Conservation (phyloP, 768 basidiomycete species). For the Fistulinella prunicolor region DNA sequence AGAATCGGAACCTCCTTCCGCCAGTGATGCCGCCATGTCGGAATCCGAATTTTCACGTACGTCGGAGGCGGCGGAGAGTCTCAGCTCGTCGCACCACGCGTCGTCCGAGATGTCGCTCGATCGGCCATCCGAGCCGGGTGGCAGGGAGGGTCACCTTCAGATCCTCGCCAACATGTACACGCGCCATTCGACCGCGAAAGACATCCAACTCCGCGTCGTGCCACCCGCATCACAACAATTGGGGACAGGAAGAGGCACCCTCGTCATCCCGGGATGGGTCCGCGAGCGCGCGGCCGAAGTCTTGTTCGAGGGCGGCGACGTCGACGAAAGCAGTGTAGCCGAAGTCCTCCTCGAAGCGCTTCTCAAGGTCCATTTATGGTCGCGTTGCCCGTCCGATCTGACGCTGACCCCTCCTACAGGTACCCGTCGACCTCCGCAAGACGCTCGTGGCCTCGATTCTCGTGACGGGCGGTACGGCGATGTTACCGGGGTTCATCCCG, state of each 20-base stretch:
- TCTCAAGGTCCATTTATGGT: conserved; percentile 54
- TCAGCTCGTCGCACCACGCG: conserved; percentile 45
- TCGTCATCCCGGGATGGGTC: conserved; percentile 93
- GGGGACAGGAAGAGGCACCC: conserved; percentile 71
- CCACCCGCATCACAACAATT: conserved; percentile 65
- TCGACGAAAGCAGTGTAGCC: conserved; percentile 82
- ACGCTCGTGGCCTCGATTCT: conserved; percentile 82
- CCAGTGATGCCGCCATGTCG: conserved; percentile 58
- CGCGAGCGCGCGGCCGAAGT: conserved; percentile 89
- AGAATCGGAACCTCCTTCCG: conserved; percentile 41
- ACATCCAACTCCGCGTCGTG: conserved; percentile 64
- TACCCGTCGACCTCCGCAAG: conserved; percentile 86
- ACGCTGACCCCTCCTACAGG: conserved; percentile 41
- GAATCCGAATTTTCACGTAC: conserved; percentile 65
- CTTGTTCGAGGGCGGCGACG: conserved; percentile 85
- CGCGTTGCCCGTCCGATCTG: not conserved
- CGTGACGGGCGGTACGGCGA: conserved; percentile 83
- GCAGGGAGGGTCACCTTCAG: conserved; percentile 42
- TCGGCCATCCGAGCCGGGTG: conserved; percentile 8
- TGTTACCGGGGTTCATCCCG: conserved; percentile 90
- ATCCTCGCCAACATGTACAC: conserved; percentile 68
- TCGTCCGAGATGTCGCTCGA: conserved; percentile 41
- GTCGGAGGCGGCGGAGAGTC: conserved; percentile 48
- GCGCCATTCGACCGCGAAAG: conserved; percentile 74
- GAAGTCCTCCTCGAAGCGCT: conserved; percentile 78